Conservation (phyloP, 305 asterid species). For the Vinca major region DNA sequence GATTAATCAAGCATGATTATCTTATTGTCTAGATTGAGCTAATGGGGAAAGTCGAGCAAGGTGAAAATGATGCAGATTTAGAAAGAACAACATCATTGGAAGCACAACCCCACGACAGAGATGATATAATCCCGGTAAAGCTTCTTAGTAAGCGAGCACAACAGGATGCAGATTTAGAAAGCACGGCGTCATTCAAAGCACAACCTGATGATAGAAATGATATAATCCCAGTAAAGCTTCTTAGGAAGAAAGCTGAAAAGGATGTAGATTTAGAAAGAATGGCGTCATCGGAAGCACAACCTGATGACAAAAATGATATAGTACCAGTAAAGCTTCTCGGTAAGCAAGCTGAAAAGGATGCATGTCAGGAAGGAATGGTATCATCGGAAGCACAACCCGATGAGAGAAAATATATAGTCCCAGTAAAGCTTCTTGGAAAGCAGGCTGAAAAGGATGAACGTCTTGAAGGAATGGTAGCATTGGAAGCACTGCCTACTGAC, state of each 20-base stretch:
- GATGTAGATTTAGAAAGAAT: constrained; percentile 11
- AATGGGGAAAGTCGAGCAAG: background rate
- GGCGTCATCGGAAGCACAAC: constrained; percentile 11
- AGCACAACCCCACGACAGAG: constrained; percentile 2
- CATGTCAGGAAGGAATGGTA: background rate
- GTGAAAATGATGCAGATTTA: background rate
- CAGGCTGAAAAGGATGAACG: constrained; percentile 9
- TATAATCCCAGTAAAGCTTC: constrained; percentile 18
- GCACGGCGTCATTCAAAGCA: constrained; percentile 8
- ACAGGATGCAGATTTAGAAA: constrained; percentile 12
- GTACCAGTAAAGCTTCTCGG: constrained; percentile 16
- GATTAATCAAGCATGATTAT: background rate
- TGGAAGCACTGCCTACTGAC: constrained; percentile 14
- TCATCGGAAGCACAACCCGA: background rate
- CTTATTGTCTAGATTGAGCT: background rate
- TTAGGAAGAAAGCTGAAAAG: constrained; percentile 16
- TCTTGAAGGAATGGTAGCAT: constrained; percentile 5
- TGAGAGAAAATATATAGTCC: background rate
- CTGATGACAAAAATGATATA: constrained; percentile 11
- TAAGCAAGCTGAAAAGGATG: background rate
- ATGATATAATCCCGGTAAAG: constrained; percentile 16
- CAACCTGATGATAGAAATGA: constrained; percentile 16
- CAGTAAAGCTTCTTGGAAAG: constrained; percentile 2
- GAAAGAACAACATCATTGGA: constrained; percentile 8
- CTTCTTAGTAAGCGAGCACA: constrained; percentile 16